These are phyloP conservation scores for Fibroporia radiculosa DNA, from an alignment of 768 basidiomycete species.

Conservation along the genomic window DNA sequence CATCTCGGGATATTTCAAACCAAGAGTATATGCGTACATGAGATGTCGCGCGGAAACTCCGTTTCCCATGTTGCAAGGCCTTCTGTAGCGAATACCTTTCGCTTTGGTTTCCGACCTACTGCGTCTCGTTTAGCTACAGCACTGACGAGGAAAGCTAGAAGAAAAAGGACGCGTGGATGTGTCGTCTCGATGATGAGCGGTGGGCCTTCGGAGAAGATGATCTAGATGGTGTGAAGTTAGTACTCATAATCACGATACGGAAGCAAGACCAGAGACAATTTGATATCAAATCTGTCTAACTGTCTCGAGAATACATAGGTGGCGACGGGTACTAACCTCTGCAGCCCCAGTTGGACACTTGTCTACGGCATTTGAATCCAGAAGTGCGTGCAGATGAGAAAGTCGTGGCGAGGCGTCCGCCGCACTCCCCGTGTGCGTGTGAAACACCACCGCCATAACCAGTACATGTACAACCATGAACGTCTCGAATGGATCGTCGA, in stretches of 20 bases:
- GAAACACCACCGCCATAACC: conserved; percentile 51
- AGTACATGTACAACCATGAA: conserved; percentile 51
- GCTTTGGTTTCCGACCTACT: conserved; percentile 66
- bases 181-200: conserved; percentile 52
- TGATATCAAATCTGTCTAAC: no score
- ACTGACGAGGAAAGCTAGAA: conserved; percentile 61
- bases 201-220: conserved; percentile 27
- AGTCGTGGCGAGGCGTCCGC: conserved; percentile 43
- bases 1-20: background rate
- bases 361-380: conserved; percentile 50
- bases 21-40: conserved; percentile 28
- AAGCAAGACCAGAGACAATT: conserved; percentile 14
- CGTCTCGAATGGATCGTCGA: conserved; percentile 28
- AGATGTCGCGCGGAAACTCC: conserved; percentile 35
- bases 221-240: conserved; percentile 9
- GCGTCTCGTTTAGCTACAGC: conserved; percentile 63
- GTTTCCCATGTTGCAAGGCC: conserved; percentile 45
- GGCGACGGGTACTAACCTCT: conserved; percentile 22
- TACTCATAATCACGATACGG: background rate
- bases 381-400: conserved; percentile 51
- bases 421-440: conserved; percentile 51
- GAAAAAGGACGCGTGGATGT: conserved; percentile 58
- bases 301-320: background rate
- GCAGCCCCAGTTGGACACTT: conserved; percentile 31
- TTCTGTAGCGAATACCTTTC: conserved; percentile 60